A percentile compares a stretch with the other conserved stretches of the same genome.
phyloP scores from a whole-genome alignment of 176 grass and related monocot species.

The Paspalum notatum region DNA sequence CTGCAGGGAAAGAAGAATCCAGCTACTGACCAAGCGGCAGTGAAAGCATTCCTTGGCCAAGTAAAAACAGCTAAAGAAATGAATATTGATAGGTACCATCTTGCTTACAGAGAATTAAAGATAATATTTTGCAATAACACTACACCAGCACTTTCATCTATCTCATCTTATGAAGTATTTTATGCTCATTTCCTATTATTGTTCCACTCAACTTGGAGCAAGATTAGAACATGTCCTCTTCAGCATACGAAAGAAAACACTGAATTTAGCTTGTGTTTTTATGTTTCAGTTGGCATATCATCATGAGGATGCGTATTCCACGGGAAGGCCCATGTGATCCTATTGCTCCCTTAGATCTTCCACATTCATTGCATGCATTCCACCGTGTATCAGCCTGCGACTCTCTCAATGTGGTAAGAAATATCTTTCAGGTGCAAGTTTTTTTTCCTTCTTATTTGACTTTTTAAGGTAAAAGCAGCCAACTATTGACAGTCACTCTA shows the following conservation, averaged over 20 bases:
- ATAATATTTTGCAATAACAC: background rate
- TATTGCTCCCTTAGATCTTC: constrained; percentile 90
- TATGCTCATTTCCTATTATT: background rate
- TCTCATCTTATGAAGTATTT: background rate
- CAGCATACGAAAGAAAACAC: background rate
- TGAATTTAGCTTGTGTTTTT: constrained; percentile 26
- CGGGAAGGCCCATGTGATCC: constrained; percentile 76
- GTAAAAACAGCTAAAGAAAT: constrained; percentile 72
- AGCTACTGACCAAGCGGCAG: constrained; percentile 63
- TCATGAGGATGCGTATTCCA: constrained; percentile 85
- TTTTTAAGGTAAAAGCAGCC: background rate
- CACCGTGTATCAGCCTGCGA: constrained; percentile 77
- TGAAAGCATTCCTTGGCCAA: constrained; percentile 71
- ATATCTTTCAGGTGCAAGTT: constrained; percentile 34
- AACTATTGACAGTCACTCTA: background rate
- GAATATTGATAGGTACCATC: constrained; percentile 77
- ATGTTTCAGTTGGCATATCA: constrained; percentile 94
- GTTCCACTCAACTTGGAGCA: constrained; percentile 8
- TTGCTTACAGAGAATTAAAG: background rate
- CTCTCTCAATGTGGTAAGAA: constrained; percentile 78
- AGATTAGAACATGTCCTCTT: background rate
- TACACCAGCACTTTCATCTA: background rate
- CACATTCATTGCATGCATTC: constrained; percentile 92
- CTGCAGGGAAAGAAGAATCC: constrained; percentile 98
- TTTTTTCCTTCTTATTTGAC: constrained; percentile 20